A percentile compares a stretch with the other conserved stretches of the same genome.
phyloP scores from a whole-genome alignment of 2,329 filamentous ascomycete genomes.

The Calonectria pseudoturangicola region DNA sequence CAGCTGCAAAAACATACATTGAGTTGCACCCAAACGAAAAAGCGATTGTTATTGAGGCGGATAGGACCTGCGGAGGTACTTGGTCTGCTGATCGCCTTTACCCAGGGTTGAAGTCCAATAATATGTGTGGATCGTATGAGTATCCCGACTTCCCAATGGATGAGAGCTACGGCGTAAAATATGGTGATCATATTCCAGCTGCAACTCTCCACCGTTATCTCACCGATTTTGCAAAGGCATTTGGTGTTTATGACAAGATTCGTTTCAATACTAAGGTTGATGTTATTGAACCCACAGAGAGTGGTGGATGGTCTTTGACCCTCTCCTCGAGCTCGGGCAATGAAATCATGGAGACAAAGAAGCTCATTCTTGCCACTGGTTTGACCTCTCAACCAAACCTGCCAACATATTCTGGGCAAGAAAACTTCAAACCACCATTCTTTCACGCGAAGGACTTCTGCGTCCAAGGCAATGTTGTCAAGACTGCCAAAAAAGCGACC shows the following conservation, averaged over 20 bases:
- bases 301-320: conserved; percentile 39
- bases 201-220: conserved; percentile 60
- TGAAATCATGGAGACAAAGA: conserved; percentile 53
- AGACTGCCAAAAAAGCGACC: conserved; percentile 58
- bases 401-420: conserved; percentile 60
- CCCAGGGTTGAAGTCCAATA: conserved; percentile 77
- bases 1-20: conserved; percentile 70
- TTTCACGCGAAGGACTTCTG: conserved; percentile 67
- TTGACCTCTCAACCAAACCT: conserved; percentile 65
- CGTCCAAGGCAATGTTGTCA: conserved; percentile 55
- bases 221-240: conserved; percentile 62
- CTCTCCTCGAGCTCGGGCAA: not conserved
- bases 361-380: conserved; percentile 70
- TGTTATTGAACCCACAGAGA: conserved; percentile 55
- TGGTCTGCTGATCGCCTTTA: conserved; percentile 76
- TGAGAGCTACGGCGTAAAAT: conserved; percentile 62
- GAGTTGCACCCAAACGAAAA: conserved; percentile 67
- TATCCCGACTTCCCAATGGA: conserved; percentile 78
- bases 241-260: conserved; percentile 67
- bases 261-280: conserved; percentile 70
- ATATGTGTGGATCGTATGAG: conserved; percentile 77
- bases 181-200: conserved; percentile 59
- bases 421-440: conserved; percentile 60
- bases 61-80: conserved; percentile 71
- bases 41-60: conserved; percentile 69